Percentiles rank a stretch among this genome's conserved stretches.
Conservation (phyloP, 208 protist species). For the Angomonas ambiguus region DNA sequence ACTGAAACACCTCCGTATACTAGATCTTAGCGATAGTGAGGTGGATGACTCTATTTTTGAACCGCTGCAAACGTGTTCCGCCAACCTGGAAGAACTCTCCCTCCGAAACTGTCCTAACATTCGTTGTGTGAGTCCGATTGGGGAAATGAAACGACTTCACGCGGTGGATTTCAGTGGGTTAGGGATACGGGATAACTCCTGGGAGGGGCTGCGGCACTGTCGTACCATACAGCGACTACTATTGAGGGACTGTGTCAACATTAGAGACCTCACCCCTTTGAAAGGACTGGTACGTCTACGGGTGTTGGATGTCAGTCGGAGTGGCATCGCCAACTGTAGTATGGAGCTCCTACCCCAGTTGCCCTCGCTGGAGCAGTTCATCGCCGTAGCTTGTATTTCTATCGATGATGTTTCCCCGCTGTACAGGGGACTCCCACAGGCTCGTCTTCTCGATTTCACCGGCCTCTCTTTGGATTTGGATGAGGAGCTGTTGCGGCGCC, state of each 20-base stretch:
- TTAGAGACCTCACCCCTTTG: constrained; percentile 20
- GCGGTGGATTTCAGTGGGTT: constrained; percentile 19
- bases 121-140: constrained; percentile 14
- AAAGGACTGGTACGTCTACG: constrained; percentile 19
- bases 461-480: not conserved
- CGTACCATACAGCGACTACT: constrained; percentile 21
- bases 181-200: constrained; percentile 20
- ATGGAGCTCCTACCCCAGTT: constrained; percentile 9
- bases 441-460: not conserved
- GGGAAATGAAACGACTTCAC: constrained; percentile 19
- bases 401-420: not conserved
- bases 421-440: not conserved
- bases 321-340: constrained; percentile 17
- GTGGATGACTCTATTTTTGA: constrained; percentile 15
- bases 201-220: constrained; percentile 12
- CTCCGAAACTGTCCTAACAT: constrained; percentile 20
- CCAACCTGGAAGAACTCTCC: constrained; percentile 19
- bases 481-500: not conserved
- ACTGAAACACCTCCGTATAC: constrained; percentile 18
- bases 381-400: not conserved
- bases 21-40: constrained; percentile 25
- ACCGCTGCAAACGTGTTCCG: constrained; percentile 11
- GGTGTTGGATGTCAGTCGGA: constrained; percentile 23
- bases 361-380: constrained; percentile 24
- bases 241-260: constrained; percentile 17